Evolutionary conservation across 2,329 filamentous ascomycete species (phyloP).

Genomic region (Clarireedia hainanense): DNA sequence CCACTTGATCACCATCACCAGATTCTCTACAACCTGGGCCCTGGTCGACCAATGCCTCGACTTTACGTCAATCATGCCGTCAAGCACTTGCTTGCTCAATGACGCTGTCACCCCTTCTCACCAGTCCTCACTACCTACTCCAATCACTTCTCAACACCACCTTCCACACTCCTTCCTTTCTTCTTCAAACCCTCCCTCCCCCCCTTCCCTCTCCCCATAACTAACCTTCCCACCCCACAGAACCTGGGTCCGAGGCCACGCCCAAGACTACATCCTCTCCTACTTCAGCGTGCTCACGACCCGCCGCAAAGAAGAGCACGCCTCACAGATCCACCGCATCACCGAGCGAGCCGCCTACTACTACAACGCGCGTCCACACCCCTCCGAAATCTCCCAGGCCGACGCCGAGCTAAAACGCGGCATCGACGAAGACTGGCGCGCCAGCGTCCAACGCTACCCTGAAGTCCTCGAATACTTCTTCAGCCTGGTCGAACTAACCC

Average conservation of each 20-base stretch:
- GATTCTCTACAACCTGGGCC: no score
- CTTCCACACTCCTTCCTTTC: background rate
- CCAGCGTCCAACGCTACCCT: conserved; percentile 67
- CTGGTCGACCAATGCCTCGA: no score
- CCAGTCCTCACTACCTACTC: no score
- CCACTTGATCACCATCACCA: no score
- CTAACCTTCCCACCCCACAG: conserved; percentile 32
- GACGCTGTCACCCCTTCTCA: conserved; percentile 1
- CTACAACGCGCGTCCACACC: conserved; percentile 50
- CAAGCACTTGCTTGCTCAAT: no score
- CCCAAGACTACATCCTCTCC: conserved; percentile 60
- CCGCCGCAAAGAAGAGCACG: conserved; percentile 50
- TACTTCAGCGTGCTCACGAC: conserved; percentile 56
- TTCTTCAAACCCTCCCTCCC: background rate
- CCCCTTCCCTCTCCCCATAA: background rate
- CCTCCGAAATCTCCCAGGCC: conserved; percentile 54
- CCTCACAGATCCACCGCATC: conserved; percentile 47
- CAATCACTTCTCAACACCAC: background rate
- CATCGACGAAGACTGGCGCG: conserved; percentile 73
- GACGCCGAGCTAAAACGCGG: conserved; percentile 61
- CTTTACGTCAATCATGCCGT: no score
- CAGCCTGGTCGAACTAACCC: conserved; percentile 55
- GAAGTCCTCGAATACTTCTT: conserved; percentile 80
- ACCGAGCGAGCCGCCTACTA: conserved; percentile 48
- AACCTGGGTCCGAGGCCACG: conserved; percentile 55